Base-by-base conservation (phyloP, 305 asterid genomes). In the Caryopteris hybrid region DNA sequence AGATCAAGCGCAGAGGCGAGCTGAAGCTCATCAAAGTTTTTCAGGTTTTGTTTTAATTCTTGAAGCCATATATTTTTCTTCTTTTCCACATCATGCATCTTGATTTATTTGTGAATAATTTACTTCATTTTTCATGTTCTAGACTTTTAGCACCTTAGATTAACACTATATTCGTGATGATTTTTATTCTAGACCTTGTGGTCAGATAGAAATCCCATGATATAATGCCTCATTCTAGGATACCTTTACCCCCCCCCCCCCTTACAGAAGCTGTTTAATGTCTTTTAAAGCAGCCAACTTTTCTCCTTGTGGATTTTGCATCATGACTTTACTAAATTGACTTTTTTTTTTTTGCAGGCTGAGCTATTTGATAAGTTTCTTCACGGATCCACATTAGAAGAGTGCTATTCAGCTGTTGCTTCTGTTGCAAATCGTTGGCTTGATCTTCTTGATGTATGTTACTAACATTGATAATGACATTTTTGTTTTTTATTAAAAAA, bases 21-120 rank as follows among this genome's bases (percentile, higher is more conserved):
- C 98, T 95, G 68, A 95, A 95, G 96, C 99, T 95, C 89, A 95
- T 95, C 80, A 95, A 95, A 91, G 97, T 95, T 72, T 95, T 95
- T 84, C 99, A 95, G 98, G 99, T 91, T 86, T 62, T 55, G 61
- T 52, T 75, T 68, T 58, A 60, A 45, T 43, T 59, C 55, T 11
- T 46, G 63, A 41, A 21, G 45, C 63, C 61, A 74, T 50, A 8
- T 21, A 52, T 45, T 31, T 63, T 72, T 63, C 55, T 64, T 60
- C 55, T 61, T 66, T 46, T 67, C 57, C 55, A 14, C 50, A 48
- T 47, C 20, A 53, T 23, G 25, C 71, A 60, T 52, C 41, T 34
- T 68, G 33, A 45, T 31, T 62, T 22, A 14, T 61, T 65, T 52
- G 18, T 70, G 55, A 17, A 25, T 38, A 53, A 45, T 21, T 51